Conservation (phyloP, 345 rosid genomes). For the Citrus trifoliata region DNA sequence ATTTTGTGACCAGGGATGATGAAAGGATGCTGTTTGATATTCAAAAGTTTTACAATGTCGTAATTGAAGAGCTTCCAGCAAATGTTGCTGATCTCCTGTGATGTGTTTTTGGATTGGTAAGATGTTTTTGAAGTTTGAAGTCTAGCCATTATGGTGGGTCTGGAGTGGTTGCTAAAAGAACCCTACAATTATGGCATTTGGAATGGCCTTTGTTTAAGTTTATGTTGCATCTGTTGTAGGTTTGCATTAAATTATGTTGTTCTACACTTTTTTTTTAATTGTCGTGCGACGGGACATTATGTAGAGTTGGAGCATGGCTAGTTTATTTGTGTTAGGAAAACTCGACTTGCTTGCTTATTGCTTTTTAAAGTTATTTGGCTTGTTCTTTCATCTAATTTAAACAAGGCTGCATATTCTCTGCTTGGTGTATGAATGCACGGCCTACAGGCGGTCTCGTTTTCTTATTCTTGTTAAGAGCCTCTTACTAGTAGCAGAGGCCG, state of each 20-base stretch:
- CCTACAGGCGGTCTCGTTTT: neutral
- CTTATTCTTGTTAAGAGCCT: too few species aligned
- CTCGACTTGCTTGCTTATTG: neutral
- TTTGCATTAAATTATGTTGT: conserved; percentile 13
- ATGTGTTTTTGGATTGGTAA: conserved; percentile 8
- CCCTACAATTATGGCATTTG: neutral
- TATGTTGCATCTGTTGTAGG: conserved; percentile 15
- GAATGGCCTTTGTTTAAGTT: neutral
- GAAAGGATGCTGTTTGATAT: conserved; percentile 23
- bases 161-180: neutral
- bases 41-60: conserved; percentile 19
- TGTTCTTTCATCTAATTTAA: neutral
- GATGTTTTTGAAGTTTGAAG: conserved; percentile 8
- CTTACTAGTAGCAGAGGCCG: too few species aligned
- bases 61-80: conserved; percentile 15
- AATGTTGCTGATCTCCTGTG: conserved; percentile 23
- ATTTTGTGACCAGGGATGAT: conserved; percentile 22
- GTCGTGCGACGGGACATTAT: conserved; percentile 1
- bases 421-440: too few species aligned
- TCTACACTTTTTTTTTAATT: neutral
- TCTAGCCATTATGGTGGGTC: neutral
- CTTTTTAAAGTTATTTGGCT: neutral
- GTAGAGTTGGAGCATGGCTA: conserved; percentile 13
- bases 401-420: neutral
- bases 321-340: conserved; percentile 1